These are phyloP conservation scores for Inonotus hispidus DNA, from an alignment of 1,284 basidiomycete genomes.

Conservation along the genomic window DNA sequence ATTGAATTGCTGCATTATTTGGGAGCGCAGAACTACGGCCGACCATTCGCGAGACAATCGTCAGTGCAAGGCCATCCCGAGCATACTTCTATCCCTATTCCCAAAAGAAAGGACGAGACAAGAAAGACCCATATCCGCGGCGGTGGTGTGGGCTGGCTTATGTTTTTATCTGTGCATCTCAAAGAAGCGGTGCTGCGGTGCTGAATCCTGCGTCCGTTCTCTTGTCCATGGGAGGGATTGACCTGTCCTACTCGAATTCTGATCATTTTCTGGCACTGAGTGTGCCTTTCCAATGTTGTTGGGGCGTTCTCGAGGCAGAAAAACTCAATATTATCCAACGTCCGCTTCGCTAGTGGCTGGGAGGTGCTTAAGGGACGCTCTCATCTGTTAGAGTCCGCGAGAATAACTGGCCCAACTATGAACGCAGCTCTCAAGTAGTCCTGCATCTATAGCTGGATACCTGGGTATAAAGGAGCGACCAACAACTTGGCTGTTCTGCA, in stretches of 20 bases:
- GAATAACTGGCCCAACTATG: not conserved
- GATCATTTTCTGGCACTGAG: not conserved
- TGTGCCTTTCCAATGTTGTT: not conserved
- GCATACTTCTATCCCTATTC: not conserved
- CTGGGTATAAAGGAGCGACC: slow-evolving; percentile 2
- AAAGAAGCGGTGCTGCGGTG: not conserved
- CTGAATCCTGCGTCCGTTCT: not conserved
- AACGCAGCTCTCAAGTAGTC: not conserved
- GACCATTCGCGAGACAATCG: no score
- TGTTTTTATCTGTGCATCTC: not conserved
- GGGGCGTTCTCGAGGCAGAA: not conserved
- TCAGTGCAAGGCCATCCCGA: not conserved
- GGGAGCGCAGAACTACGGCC: no score
- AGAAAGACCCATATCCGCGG: not conserved
- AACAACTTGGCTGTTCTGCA: not conserved
- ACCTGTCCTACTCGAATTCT: not conserved
- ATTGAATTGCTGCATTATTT: no score
- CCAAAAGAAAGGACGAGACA: not conserved
- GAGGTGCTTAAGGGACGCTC: not conserved
- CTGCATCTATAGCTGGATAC: not conserved
- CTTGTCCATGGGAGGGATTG: not conserved
- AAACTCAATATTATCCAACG: not conserved
- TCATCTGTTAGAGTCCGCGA: not conserved
- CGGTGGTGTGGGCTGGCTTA: not conserved
- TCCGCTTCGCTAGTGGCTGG: not conserved